Evolutionary conservation across 176 grass and related monocot genomes (phyloP), one percentile per base, ranked within the genome.

Genomic region (Alopecurus myosuroides): DNA sequence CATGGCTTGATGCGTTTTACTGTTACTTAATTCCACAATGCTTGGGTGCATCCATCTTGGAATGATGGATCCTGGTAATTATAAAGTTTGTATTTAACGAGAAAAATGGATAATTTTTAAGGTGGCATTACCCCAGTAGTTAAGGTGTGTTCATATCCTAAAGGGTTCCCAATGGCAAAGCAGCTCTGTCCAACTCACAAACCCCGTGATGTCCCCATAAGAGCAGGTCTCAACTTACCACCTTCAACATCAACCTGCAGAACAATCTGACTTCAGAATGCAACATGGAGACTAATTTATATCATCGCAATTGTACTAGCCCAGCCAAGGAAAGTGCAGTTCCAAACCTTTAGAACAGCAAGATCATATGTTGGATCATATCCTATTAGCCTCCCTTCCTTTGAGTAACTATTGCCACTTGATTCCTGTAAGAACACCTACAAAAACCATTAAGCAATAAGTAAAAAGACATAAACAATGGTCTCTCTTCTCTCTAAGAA

Each of bases 161-260:
- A 97, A 70, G 94, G 94, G 58, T 94, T 94, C 42, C 94, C 94
- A 52, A 97, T 97, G 11, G 94, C 92, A 86, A 94, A 97, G 79
- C 94, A 97, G 76, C 89, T 94, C 77, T 97, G 94, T 6, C 94
- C 92, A 78, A 97, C 94, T 88, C 66, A 87, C 55, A 97, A 85
- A 57, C 86, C 31, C 41, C 57, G 63, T 49, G 94, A 97, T 63
- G 87, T 88, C 68, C 94, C 94, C 49, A 97, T 90, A 70, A 80
- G 70, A 60, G 85, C 85, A 49, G 94, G 92, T 73, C 72, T 94
- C 63, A 94, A 41, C 68, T 85, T 85, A 53, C 73, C 84, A 39
- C 55, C 51, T 35, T 85, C 92, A 76, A 49, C 72, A 89, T 94
- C 92, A 79, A 94, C 74, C 92, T 94, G 77, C 42, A 45, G 51